phyloP scores from a whole-genome alignment of 345 rosid genomes.

The Melaleuca alternifolia region DNA sequence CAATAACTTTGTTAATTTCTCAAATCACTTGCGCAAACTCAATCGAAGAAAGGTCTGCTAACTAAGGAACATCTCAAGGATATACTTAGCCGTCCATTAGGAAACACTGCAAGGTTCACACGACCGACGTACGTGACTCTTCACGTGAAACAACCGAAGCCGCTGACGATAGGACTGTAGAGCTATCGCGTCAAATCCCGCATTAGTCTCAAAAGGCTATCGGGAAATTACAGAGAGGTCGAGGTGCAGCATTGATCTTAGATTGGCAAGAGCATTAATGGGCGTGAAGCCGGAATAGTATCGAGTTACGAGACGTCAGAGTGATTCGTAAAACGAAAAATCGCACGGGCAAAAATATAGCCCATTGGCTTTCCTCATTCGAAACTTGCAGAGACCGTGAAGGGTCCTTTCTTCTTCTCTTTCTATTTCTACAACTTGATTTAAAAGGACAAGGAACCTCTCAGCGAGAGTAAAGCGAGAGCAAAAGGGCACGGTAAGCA shows the following conservation, averaged over 20 bases:
- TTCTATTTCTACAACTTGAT: not conserved
- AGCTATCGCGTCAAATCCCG: rapidly evolving
- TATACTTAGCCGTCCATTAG: not conserved
- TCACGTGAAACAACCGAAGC: not conserved
- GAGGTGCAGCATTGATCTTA: not conserved
- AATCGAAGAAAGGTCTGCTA: not conserved
- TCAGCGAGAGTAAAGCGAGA: not conserved
- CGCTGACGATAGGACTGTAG: rapidly evolving
- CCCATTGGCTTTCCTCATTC: no score
- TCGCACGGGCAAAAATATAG: no score
- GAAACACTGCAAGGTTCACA: not conserved
- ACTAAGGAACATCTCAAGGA: not conserved
- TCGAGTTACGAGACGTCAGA: not conserved
- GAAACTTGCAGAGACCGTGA: not conserved
- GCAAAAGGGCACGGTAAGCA: not conserved
- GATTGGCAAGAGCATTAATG: not conserved
- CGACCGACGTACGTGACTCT: not conserved
- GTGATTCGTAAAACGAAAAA: not conserved
- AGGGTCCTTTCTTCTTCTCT: not conserved
- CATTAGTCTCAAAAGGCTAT: not conserved
- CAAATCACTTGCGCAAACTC: not conserved
- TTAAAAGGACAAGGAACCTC: not conserved
- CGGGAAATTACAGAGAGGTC: rapidly evolving
- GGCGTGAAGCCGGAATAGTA: not conserved
- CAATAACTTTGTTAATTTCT: not conserved